phyloP scores from a whole-genome alignment of 1,139 yeast species.

The Suhomyces bribrorum region DNA sequence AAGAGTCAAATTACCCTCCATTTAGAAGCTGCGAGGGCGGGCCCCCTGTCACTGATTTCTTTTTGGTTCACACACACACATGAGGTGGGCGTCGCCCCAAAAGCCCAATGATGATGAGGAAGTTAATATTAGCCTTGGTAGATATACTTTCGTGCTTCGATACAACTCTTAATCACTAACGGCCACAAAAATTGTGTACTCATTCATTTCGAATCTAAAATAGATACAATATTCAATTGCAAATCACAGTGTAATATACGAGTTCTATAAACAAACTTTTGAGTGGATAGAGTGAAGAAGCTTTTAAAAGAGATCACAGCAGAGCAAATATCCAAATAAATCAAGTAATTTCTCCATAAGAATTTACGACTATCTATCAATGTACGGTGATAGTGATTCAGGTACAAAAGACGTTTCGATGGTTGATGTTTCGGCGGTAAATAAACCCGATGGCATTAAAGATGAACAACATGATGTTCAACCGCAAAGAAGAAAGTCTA shows the following conservation, averaged over 20 bases:
- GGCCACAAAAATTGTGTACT: too few relatives aligned
- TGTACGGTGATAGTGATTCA: conserved; percentile 11
- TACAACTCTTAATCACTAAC: neutral
- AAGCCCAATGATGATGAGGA: conserved; percentile 1
- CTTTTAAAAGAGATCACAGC: neutral
- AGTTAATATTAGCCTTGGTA: neutral
- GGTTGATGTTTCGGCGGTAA: conserved; percentile 40
- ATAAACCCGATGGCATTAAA: conserved; percentile 2
- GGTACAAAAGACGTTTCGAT: conserved; percentile 39
- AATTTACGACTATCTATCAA: neutral
- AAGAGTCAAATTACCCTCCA: too few relatives aligned
- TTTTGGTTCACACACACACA: neutral
- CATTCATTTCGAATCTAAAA: too few relatives aligned
- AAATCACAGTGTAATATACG: neutral
- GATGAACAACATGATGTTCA: conserved; percentile 17
- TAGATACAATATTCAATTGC: neutral
- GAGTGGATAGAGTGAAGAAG: neutral
- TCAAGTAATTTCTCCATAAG: neutral
- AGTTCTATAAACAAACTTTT: neutral
- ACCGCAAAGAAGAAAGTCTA: conserved; percentile 43
- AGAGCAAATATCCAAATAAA: neutral
- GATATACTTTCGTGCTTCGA: neutral
- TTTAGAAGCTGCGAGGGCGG: too few relatives aligned
- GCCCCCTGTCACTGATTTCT: conserved; percentile 2
- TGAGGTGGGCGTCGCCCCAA: conserved; percentile 1